A percentile compares a stretch with the other conserved stretches of the same genome.
Conservation (phyloP, 2,329 filamentous ascomycete species). For the Elsinoe batatas region DNA sequence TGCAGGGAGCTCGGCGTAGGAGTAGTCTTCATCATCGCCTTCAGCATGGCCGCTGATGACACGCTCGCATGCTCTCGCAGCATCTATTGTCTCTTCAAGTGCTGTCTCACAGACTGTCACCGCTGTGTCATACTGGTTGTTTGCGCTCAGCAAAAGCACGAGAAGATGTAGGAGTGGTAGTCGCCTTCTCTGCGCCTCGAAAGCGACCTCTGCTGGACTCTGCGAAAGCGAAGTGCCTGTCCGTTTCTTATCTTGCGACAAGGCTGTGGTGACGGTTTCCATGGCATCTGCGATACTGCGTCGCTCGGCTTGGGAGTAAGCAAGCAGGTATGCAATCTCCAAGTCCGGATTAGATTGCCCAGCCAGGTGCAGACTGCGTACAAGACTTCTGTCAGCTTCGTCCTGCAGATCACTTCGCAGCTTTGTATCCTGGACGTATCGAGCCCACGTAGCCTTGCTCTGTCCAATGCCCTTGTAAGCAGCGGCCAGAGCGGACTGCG, state of each 20-base stretch:
- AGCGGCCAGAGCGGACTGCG: slow-evolving; percentile 53
- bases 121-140: slow-evolving; percentile 74
- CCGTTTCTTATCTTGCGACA: background rate
- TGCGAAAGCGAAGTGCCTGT: background rate
- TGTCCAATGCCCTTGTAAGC: slow-evolving; percentile 80
- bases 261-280: slow-evolving; percentile 24
- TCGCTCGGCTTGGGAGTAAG: slow-evolving; percentile 78
- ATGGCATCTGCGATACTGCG: slow-evolving; percentile 72
- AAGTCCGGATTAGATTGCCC: slow-evolving; percentile 43
- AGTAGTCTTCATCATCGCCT: background rate
- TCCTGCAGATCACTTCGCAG: slow-evolving; percentile 62
- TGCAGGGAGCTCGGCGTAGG: background rate
- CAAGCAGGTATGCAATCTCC: slow-evolving; percentile 70
- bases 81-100: slow-evolving; percentile 71
- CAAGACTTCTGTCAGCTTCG: slow-evolving; percentile 66
- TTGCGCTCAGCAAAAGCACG: slow-evolving; percentile 72
- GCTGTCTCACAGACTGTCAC: slow-evolving; percentile 78
- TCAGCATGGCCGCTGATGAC: slow-evolving; percentile 31
- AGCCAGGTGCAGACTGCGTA: slow-evolving; percentile 43
- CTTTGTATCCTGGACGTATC: slow-evolving; percentile 65
- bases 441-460: slow-evolving; percentile 78
- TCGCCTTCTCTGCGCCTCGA: slow-evolving; percentile 47
- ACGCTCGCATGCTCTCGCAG: slow-evolving; percentile 3
- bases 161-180: slow-evolving; percentile 89
- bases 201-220: slow-evolving; percentile 11